Conservation (phyloP, 139 green algal species). For the Chlamydomonas sphaeroides region DNA sequence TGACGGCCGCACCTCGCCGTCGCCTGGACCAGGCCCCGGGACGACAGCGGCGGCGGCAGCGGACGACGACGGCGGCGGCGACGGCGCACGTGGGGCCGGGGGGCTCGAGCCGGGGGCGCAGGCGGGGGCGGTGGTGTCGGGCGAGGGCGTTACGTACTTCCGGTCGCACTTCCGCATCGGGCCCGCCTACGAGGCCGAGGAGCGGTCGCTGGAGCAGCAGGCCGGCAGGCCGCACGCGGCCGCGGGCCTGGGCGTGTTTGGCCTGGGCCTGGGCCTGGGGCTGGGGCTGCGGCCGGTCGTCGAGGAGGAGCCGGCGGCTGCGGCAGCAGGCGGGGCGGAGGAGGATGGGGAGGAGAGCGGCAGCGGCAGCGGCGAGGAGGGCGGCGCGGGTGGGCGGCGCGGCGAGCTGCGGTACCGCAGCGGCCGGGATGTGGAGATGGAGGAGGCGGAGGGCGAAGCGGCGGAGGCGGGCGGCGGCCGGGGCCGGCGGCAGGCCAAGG, state of each 20-base stretch:
- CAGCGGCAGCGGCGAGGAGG: not conserved
- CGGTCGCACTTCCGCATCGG: conserved; percentile 28
- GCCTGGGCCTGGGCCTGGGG: not conserved
- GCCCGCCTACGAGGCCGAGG: conserved; percentile 15
- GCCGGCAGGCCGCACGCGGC: no score
- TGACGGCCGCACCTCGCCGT: no score
- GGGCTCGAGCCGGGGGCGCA: no score
- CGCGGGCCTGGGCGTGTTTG: no score
- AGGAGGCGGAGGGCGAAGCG: not conserved
- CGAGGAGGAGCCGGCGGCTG: not conserved
- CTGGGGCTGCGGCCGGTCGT: not conserved
- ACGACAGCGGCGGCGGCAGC: not conserved
- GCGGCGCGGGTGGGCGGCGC: no score
- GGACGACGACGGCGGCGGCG: not conserved
- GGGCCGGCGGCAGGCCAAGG: not conserved
- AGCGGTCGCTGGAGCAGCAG: not conserved
- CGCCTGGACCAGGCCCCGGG: no score
- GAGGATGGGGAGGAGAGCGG: not conserved
- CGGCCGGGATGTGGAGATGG: not conserved
- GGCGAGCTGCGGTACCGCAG: not conserved
- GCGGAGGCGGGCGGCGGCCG: not conserved
- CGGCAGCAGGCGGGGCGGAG: no score
- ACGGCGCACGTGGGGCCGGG: no score
- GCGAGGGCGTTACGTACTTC: conserved; percentile 20
- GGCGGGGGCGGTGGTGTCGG: not conserved